Evolutionary conservation across 225 moss, liverwort and hornwort species (phyloP), one percentile per base, ranked within the genome.

Genomic region (Ulota crispa): DNA sequence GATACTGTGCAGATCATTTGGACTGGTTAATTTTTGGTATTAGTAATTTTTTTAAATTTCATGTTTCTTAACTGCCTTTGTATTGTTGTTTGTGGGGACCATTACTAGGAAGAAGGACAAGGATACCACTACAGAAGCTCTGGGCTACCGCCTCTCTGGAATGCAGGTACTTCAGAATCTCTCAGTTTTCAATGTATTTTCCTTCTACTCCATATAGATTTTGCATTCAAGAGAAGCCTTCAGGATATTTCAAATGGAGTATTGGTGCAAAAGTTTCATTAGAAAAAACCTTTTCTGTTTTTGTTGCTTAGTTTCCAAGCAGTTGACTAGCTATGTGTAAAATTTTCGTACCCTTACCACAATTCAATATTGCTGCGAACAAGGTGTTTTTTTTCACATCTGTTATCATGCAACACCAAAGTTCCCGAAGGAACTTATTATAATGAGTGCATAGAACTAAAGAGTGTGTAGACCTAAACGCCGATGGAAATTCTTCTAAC

Each of bases 121-220:
- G 70, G 78, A 79, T 79, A 93, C 94, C 36, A 96, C 99, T 56
- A 90, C 96, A 63, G 94, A 73, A 84, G 92, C 93, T 73, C 82
- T 99, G 34, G 99, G 99, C 73, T 92, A 93, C 52, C 93, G 99
- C 31, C 57, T 99, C 31, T 94, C 96, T 18, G 99, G 99, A 81
- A 92, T 96, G 96, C 96, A 96, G 96, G 99, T 96, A 30, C 37
- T 10, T 14, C 16, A 28, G 5, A 0, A 0, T 5, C 11, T 80
- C 76, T 56, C 30, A 68, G 24, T 4, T 0, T 21, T 76, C 20
- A 13, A 57, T 45, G 12, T 34, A 0, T 0, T 50, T 50, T 16
- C 16, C 50, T 50, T 50, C 50, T 50, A 50, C 5, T 50, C 6
- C 18, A 50, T 50, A 18, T 1, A 50, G 1, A 50, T 50, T 4